A percentile compares a stretch with the other conserved stretches of the same genome.
phyloP scores from a whole-genome alignment of 164 flowering plant species.

The Magnolia sinica region DNA sequence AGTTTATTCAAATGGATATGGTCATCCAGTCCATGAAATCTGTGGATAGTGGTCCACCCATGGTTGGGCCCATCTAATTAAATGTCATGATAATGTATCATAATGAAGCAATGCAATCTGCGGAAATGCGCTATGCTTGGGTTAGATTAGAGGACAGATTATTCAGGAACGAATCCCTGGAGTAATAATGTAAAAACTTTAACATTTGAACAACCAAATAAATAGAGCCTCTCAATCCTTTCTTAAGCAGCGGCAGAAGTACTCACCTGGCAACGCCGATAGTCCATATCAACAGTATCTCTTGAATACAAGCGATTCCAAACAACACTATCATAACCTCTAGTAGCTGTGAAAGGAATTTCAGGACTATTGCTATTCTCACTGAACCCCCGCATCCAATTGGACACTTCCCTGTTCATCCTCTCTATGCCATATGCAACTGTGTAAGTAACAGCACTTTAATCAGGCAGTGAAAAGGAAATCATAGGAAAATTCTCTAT shows the following conservation, averaged over 20 bases:
- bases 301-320: slow-evolving; percentile 92
- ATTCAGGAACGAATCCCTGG: too few species aligned
- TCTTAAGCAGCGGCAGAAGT: background rate
- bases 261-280: slow-evolving; percentile 59
- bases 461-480: slow-evolving; percentile 13
- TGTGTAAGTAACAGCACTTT: slow-evolving; percentile 35
- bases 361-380: slow-evolving; percentile 32
- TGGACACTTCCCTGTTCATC: slow-evolving; percentile 79
- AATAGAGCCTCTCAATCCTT: background rate
- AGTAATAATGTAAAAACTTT: background rate
- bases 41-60: too few species aligned
- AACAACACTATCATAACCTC: slow-evolving; percentile 95
- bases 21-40: too few species aligned
- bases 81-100: too few species aligned
- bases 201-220: background rate
- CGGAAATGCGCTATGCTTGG: background rate
- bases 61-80: background rate
- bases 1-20: too few species aligned
- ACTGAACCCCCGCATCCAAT: slow-evolving; percentile 73
- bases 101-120: background rate
- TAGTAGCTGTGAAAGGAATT: slow-evolving; percentile 79
- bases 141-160: background rate
- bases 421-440: slow-evolving; percentile 87
- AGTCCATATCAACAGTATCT: slow-evolving; percentile 53
- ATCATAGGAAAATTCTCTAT: background rate